Percentiles rank a stretch among this genome's conserved stretches.
Conservation (phyloP, 1,284 basidiomycete species). For the Peniophora sp. region DNA sequence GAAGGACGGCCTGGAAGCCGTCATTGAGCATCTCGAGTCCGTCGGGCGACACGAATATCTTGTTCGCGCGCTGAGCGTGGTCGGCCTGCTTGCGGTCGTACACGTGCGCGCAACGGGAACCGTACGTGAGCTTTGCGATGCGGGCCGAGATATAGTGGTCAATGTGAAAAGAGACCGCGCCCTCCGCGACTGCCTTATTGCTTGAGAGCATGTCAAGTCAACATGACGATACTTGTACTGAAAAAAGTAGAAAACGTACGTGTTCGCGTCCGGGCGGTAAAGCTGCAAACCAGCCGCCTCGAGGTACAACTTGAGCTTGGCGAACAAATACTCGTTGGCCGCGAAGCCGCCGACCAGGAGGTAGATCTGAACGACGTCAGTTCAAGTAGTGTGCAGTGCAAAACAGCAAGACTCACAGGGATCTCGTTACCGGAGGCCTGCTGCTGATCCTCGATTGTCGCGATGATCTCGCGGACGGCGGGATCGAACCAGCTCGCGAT, state of each 20-base stretch:
- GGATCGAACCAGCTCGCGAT: conserved; percentile 40
- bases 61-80: background rate
- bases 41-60: background rate
- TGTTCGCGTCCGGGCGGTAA: conserved; percentile 29
- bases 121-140: conserved; percentile 34
- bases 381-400: background rate
- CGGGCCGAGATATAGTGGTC: conserved; percentile 41
- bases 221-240: background rate
- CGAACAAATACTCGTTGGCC: conserved; percentile 41
- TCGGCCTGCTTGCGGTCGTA: background rate
- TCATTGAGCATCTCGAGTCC: background rate
- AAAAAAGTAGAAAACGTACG: conserved; percentile 20
- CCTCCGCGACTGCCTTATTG: conserved; percentile 51
- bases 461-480: conserved; percentile 18
- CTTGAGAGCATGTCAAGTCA: conserved; percentile 18
- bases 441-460: conserved; percentile 28
- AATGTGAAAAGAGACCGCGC: conserved; percentile 43
- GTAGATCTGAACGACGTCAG: conserved; percentile 21
- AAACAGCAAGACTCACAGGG: conserved; percentile 4
- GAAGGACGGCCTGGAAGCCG: background rate
- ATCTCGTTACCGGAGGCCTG: conserved; percentile 26
- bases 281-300: conserved; percentile 19
- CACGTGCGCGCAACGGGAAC: background rate
- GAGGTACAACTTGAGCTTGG: conserved; percentile 25
- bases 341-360: conserved; percentile 40